Base-by-base conservation (phyloP, 2,329 filamentous ascomycete species). In the Mariannaea elegans region DNA sequence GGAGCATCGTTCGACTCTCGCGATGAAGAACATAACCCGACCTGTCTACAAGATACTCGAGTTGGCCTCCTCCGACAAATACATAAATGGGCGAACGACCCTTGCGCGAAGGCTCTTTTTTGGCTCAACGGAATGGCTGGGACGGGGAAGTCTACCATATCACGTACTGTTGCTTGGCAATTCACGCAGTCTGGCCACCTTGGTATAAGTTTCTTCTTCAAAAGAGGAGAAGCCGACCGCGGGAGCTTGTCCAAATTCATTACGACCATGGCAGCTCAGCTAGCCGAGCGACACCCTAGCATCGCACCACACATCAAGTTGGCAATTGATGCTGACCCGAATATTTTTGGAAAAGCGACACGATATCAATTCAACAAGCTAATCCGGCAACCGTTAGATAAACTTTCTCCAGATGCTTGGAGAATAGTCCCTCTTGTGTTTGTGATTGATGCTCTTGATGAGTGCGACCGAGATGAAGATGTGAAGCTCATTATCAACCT, bases 91-190 rank as follows among this genome's bases (percentile, higher is more conserved):
- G 64, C 58, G 7, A 50, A 66, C 2, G 51, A 70, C n/a, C 57
- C 56, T 7, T 16, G 64, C 6, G 42, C 49, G 16, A 56, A 73
- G 27, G 18, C 59, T 13, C 68, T 77, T 6, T 76, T 76, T 52
- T 78, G 72, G 76, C 67, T 79, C 1, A 73, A 73, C 12, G 76
- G 75, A 4, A 74, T 76, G 64, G 76, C 75, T n/a, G 76, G 76
- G 1, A 78, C 73, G 1, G 75, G 76, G 7, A 78, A 78, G 50
- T 78, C 76, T 2, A 79, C 75, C 12, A 75, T 79, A 3, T 71
- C 73, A 5, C 74, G 69, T 1, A 76, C 73, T 1, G 32, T 77
- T 4, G 72, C 74, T 10, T 16, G 16, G 14, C 8, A 24, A 0
- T 18, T 56, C 16, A 9, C 24, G 5, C 6, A 8, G 13, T 36